Conservation (phyloP, 2,329 filamentous ascomycete genomes). For the Colletotrichum sp. region DNA sequence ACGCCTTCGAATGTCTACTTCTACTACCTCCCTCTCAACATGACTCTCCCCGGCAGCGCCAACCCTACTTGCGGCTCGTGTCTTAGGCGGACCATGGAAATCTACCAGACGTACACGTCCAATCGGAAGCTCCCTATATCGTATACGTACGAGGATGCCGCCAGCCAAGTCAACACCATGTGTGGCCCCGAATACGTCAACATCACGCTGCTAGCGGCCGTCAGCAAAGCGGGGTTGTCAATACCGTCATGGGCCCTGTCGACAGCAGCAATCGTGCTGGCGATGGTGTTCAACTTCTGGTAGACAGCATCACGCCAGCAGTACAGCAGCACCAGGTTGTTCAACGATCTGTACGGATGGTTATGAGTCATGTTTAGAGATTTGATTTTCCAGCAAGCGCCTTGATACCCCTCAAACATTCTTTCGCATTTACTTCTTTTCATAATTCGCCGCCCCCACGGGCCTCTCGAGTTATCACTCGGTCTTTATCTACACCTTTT, state of each 20-base stretch:
- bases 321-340: neutral
- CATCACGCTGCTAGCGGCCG: slow-evolving; percentile 50
- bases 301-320: neutral
- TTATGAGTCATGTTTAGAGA: slow-evolving; percentile 22
- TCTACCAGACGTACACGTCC: slow-evolving; percentile 74
- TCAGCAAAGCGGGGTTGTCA: slow-evolving; percentile 23
- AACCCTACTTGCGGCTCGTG: slow-evolving; percentile 80
- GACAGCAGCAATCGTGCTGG: neutral
- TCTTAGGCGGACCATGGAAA: slow-evolving; percentile 78
- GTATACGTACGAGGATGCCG: slow-evolving; percentile 73
- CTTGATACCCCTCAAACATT: slow-evolving; percentile 20
- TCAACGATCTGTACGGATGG: neutral
- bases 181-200: slow-evolving; percentile 66
- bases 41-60: slow-evolving; percentile 68
- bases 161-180: slow-evolving; percentile 72
- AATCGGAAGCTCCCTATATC: slow-evolving; percentile 71
- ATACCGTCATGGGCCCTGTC: slow-evolving; percentile 14
- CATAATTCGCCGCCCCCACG: neutral
- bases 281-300: neutral
- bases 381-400: slow-evolving; percentile 22
- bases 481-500: neutral
- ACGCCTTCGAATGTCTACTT: slow-evolving; percentile 77
- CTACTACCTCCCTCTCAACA: slow-evolving; percentile 86
- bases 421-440: slow-evolving; percentile 1
- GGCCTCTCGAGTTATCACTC: neutral